These are phyloP conservation scores for Trichomonascaceae sp. DNA, from an alignment of 1,139 yeast species.

Conservation along the genomic window DNA sequence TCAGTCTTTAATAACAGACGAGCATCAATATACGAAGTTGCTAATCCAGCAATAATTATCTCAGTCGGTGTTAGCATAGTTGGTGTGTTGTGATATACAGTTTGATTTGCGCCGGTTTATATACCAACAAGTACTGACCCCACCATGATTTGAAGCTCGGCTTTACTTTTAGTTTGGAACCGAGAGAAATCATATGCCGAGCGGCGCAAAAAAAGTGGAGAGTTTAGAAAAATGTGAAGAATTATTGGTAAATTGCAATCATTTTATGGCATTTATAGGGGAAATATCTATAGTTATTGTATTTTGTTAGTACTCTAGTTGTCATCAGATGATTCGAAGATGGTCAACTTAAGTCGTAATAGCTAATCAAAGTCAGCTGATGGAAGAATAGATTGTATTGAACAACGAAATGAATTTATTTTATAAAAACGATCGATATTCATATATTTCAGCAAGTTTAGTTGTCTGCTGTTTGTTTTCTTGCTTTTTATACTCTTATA, in stretches of 20 bases:
- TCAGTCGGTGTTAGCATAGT: constrained; percentile 11
- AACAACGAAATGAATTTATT: too few species aligned
- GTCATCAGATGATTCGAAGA: not conserved
- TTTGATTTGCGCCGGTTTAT: not conserved
- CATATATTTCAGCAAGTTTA: too few species aligned
- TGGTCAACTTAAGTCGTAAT: not conserved
- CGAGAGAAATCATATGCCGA: not conserved
- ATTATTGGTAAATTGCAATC: too few species aligned
- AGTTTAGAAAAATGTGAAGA: not conserved
- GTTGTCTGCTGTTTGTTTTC: too few species aligned
- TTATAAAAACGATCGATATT: too few species aligned
- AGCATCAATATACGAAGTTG: constrained; percentile 31
- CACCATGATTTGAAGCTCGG: not conserved
- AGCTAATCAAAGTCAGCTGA: not conserved
- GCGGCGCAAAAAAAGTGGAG: not conserved
- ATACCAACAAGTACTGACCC: not conserved
- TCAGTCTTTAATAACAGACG: constrained; percentile 13
- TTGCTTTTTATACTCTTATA: too few species aligned
- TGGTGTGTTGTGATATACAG: not conserved
- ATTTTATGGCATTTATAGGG: not conserved
- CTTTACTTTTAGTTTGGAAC: not conserved
- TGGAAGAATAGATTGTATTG: not conserved
- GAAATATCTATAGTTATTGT: not conserved
- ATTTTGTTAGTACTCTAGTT: not conserved
- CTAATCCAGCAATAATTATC: constrained; percentile 23